phyloP scores from a whole-genome alignment of 2,329 filamentous ascomycete species.

The Xylaria multiplex region DNA sequence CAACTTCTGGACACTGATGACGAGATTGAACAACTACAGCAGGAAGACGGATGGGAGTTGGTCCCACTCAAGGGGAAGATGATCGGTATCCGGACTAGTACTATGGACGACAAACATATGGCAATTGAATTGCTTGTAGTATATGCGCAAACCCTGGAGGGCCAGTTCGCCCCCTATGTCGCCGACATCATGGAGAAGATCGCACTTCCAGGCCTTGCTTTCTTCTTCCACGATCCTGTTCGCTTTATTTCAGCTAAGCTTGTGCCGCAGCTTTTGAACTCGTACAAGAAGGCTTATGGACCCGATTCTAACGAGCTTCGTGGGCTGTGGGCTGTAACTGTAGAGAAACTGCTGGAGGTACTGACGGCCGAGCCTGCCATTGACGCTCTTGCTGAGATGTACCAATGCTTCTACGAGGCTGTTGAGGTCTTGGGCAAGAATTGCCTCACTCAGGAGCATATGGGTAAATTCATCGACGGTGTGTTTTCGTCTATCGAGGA shows the following conservation, averaged over 20 bases:
- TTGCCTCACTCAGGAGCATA: slow-evolving; percentile 79
- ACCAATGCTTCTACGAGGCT: slow-evolving; percentile 99
- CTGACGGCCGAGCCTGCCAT: slow-evolving; percentile 93
- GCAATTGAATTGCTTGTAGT: slow-evolving; percentile 98
- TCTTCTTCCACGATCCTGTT: slow-evolving; percentile 99
- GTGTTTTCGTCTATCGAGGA: slow-evolving; percentile 89
- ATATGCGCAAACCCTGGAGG: slow-evolving; percentile 95
- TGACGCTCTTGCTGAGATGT: slow-evolving; percentile 97
- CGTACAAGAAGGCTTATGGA: slow-evolving; percentile 92
- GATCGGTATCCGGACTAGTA: slow-evolving; percentile 97
- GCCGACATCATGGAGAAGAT: slow-evolving; percentile 96
- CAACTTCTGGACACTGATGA: slow-evolving; percentile 96
- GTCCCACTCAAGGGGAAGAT: slow-evolving; percentile 97
- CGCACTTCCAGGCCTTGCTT: slow-evolving; percentile 89
- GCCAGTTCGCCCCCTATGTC: slow-evolving; percentile 90
- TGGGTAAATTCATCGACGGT: slow-evolving; percentile 87
- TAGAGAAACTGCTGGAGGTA: slow-evolving; percentile 92
- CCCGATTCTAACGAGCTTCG: slow-evolving; percentile 79
- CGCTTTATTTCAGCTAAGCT: slow-evolving; percentile 94
- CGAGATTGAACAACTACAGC: slow-evolving; percentile 89
- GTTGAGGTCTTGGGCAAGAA: slow-evolving; percentile 92
- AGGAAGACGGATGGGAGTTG: slow-evolving; percentile 97
- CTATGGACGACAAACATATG: slow-evolving; percentile 98
- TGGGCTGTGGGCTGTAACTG: slow-evolving; percentile 85
- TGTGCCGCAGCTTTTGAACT: slow-evolving; percentile 90